phyloP scores from a whole-genome alignment of 1,284 basidiomycete genomes.

The Leccinum griseonigrum region DNA sequence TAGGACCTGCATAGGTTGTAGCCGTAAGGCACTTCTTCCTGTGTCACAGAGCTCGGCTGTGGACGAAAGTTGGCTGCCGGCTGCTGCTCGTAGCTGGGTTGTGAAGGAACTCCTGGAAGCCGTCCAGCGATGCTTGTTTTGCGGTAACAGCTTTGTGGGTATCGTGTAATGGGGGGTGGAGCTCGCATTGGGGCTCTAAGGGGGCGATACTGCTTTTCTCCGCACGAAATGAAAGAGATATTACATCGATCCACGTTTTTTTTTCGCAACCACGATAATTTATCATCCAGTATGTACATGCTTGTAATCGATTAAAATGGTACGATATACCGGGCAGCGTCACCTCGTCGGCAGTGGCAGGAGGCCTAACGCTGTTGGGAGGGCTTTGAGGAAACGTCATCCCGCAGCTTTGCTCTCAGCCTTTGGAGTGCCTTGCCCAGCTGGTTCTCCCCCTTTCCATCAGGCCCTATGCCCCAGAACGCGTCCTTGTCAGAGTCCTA shows the following conservation, averaged over 20 bases:
- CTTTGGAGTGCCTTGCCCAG: conserved; percentile 38
- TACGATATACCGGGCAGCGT: conserved; percentile 27
- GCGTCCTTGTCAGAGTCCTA: conserved; percentile 38
- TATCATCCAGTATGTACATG: conserved; percentile 13
- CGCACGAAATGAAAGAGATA: conserved; percentile 30
- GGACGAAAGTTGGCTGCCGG: conserved; percentile 40
- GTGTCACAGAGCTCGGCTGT: conserved; percentile 33
- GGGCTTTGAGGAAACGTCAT: conserved; percentile 18
- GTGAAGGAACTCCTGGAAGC: conserved; percentile 64
- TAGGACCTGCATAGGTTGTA: conserved; percentile 68
- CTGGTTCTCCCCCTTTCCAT: conserved; percentile 37
- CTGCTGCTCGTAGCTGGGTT: conserved; percentile 56
- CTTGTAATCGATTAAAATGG: conserved; percentile 31
- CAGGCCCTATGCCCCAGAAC: conserved; percentile 39
- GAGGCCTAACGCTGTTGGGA: conserved; percentile 23
- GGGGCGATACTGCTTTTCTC: conserved; percentile 29
- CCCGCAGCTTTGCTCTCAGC: conserved; percentile 31
- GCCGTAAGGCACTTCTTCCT: conserved; percentile 66
- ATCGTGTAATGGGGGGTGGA: conserved; percentile 37
- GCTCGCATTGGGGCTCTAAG: conserved; percentile 20
- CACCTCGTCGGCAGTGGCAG: conserved; percentile 19
- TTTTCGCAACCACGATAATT: conserved; percentile 25
- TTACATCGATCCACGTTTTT: conserved; percentile 26
- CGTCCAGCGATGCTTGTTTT: conserved; percentile 60
- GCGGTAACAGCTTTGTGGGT: conserved; percentile 64